A percentile compares a stretch with the other conserved stretches of the same genome.
These are phyloP conservation scores for Hyphopichia homilentoma DNA, from an alignment of 805 yeast genomes.

Conservation along the genomic window DNA sequence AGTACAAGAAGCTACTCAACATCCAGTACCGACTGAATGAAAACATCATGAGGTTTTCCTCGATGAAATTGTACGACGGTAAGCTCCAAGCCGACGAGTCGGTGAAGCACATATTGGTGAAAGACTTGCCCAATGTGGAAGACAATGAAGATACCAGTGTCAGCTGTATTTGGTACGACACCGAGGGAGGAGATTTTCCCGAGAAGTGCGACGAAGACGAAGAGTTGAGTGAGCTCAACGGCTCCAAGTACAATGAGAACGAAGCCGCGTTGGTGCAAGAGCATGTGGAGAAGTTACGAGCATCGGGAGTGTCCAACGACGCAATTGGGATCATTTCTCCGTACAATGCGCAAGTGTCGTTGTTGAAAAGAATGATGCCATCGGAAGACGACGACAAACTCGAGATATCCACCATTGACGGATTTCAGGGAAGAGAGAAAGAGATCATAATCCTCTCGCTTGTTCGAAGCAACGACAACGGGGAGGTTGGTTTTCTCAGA, in stretches of 20 bases:
- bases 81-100: conserved; percentile 58
- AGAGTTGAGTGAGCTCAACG: conserved; percentile 16
- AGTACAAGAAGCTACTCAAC: conserved; percentile 56
- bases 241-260: conserved; percentile 73
- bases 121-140: conserved; percentile 46
- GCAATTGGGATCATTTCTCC: conserved; percentile 88
- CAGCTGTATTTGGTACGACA: conserved; percentile 80
- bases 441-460: conserved; percentile 76
- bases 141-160: conserved; percentile 44
- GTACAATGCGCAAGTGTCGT: conserved; percentile 79
- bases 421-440: conserved; percentile 87
- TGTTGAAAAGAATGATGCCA: conserved; percentile 47
- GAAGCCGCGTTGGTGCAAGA: conserved; percentile 62
- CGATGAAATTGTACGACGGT: conserved; percentile 59
- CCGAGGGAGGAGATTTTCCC: conserved; percentile 82
- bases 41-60: conserved; percentile 75
- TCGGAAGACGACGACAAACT: conserved; percentile 26
- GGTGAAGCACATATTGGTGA: conserved; percentile 49
- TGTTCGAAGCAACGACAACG: conserved; percentile 71
- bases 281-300: conserved; percentile 52
- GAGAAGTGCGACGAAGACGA: conserved; percentile 47
- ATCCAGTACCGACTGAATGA: conserved; percentile 87
- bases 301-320: conserved; percentile 47
- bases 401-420: conserved; percentile 90
- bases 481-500: conserved; percentile 76